These are phyloP conservation scores for Martiniozyma abietophila DNA, from an alignment of 805 yeast genomes.

Conservation along the genomic window DNA sequence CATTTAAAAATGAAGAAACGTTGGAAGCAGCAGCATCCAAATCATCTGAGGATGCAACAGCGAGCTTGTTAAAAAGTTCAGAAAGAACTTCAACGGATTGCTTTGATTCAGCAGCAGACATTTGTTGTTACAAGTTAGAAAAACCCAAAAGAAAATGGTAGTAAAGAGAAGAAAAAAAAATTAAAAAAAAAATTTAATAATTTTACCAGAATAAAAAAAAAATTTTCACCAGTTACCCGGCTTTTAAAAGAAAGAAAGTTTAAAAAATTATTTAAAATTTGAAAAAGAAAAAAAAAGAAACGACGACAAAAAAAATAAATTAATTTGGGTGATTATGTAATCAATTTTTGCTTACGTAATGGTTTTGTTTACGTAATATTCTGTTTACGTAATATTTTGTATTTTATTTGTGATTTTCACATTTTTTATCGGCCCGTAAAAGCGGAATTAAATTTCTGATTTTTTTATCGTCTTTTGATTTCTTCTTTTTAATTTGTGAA, in stretches of 20 bases:
- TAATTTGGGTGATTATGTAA: not conserved
- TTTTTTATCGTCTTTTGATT: no score
- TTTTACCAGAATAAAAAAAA: conserved; percentile 1
- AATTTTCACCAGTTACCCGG: conserved; percentile 6
- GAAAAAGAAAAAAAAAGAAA: conserved; percentile 2
- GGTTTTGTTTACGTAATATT: not conserved
- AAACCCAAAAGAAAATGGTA: not conserved
- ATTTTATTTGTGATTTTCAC: not conserved
- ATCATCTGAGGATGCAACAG: conserved; percentile 80
- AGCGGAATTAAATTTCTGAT: no score
- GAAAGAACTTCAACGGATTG: conserved; percentile 73
- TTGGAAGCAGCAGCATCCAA: conserved; percentile 80
- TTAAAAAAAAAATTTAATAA: conserved; percentile 1
- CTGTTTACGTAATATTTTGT: not conserved
- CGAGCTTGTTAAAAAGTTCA: conserved; percentile 86
- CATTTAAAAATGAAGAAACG: conserved; percentile 89
- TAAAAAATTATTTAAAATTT: conserved; percentile 2
- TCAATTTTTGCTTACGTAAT: not conserved
- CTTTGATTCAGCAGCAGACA: conserved; percentile 40
- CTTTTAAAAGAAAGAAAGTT: conserved; percentile 4
- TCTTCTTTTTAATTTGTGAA: no score
- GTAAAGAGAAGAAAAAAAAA: conserved; percentile 4
- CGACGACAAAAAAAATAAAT: not conserved
- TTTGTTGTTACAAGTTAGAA: conserved; percentile 2
- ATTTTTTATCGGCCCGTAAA: no score